A percentile compares a stretch with the other conserved stretches of the same genome.
phyloP scores from a whole-genome alignment of 148 eudicot genomes.

The Cornus florida region DNA sequence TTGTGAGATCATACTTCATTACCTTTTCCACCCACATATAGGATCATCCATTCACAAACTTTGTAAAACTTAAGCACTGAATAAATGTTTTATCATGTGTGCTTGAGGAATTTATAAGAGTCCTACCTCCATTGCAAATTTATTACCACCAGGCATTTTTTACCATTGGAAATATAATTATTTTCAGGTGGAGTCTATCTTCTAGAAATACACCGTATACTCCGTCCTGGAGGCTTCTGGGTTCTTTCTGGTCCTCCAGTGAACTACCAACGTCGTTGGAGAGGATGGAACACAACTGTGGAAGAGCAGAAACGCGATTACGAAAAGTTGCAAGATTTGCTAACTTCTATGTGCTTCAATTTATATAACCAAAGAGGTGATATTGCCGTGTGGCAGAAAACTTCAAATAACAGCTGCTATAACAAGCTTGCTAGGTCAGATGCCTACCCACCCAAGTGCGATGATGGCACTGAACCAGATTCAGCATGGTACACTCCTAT shows the following conservation, averaged over 20 bases:
- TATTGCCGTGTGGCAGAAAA: slow-evolving; percentile 87
- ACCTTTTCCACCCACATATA: too few relatives aligned
- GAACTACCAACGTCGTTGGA: slow-evolving; percentile 69
- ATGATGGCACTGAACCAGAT: slow-evolving; percentile 82
- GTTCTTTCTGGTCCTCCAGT: slow-evolving; percentile 93
- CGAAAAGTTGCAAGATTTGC: slow-evolving; percentile 64
- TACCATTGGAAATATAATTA: background rate
- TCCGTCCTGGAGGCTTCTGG: slow-evolving; percentile 93
- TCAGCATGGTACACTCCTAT: slow-evolving; percentile 96
- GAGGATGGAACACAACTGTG: slow-evolving; percentile 83
- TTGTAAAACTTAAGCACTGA: background rate
- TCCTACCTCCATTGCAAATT: background rate
- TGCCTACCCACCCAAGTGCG: slow-evolving; percentile 70
- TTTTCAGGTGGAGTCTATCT: slow-evolving; percentile 82
- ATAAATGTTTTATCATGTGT: background rate
- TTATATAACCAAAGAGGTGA: slow-evolving; percentile 64
- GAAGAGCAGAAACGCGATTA: slow-evolving; percentile 71
- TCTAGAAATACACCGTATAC: slow-evolving; percentile 76
- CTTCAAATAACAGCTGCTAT: slow-evolving; percentile 63
- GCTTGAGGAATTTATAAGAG: background rate
- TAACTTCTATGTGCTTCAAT: slow-evolving; percentile 78
- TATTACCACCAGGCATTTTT: background rate
- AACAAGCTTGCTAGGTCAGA: slow-evolving; percentile 54
- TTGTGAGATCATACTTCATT: too few relatives aligned
- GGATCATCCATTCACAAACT: too few relatives aligned